phyloP scores from a whole-genome alignment of 2,329 filamentous ascomycete species.

The Hypoxylon sp. region DNA sequence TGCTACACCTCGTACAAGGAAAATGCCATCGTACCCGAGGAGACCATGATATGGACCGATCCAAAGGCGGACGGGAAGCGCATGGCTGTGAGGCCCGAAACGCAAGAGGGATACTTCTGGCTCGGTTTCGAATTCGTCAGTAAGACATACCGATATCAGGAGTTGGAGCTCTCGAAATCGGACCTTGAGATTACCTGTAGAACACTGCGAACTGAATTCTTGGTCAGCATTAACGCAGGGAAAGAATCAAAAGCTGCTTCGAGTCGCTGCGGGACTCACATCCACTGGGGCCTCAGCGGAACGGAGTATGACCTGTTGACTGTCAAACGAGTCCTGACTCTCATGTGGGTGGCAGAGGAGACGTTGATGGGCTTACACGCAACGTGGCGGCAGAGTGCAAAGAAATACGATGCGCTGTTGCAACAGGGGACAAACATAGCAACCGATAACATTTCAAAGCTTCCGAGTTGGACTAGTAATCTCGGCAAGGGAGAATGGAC shows the following conservation, averaged over 20 bases:
- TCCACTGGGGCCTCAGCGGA: conserved; percentile 40
- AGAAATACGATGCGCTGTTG: conserved; percentile 37
- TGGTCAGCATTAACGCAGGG: conserved; percentile 35
- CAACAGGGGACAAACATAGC: conserved; percentile 39
- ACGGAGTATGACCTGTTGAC: conserved; percentile 24
- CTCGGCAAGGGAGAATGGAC: conserved; percentile 26
- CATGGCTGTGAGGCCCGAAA: conserved; percentile 34
- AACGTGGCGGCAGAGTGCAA: conserved; percentile 30
- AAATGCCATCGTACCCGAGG: conserved; percentile 37
- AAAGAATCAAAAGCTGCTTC: conserved; percentile 29
- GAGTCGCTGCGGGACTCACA: conserved; percentile 34
- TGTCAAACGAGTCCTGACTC: conserved; percentile 34
- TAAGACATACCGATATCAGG: conserved; percentile 28
- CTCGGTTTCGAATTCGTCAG: conserved; percentile 43
- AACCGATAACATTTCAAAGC: conserved; percentile 13
- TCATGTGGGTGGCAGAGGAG: conserved; percentile 40
- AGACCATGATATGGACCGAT: conserved; percentile 43
- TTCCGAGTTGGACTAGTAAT: conserved; percentile 30
- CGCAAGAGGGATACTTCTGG: conserved; percentile 34
- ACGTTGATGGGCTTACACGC: conserved; percentile 39
- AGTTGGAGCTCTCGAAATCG: conserved; percentile 26
- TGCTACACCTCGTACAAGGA: conserved; percentile 35
- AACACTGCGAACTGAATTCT: conserved; percentile 25
- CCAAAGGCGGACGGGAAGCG: conserved; percentile 29
- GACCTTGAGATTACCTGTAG: conserved; percentile 30